These are phyloP conservation scores for Talaromyces sp. DNA, from an alignment of 2,329 filamentous ascomycete genomes.

Conservation along the genomic window DNA sequence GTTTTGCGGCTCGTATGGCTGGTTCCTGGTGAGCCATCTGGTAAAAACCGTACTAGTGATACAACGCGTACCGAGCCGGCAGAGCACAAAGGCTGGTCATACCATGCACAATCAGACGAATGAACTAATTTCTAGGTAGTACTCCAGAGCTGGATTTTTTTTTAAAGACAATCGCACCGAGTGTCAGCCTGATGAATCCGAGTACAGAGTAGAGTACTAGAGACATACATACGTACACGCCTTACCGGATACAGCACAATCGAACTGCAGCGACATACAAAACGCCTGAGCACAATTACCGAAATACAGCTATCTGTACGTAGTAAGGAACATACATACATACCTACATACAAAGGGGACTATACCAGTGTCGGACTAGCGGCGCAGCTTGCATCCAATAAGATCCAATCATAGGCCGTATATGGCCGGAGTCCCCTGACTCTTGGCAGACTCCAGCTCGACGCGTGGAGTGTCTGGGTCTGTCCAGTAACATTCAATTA, in stretches of 20 bases:
- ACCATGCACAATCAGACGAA: background rate
- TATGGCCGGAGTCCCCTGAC: background rate
- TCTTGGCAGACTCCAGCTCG: slow-evolving; percentile 11
- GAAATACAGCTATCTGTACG: background rate
- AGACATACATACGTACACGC: background rate
- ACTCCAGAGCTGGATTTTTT: too few species aligned
- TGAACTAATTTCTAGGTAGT: too few species aligned
- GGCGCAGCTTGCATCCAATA: background rate
- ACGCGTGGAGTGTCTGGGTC: slow-evolving; percentile 6
- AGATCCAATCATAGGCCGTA: background rate
- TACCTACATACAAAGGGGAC: background rate
- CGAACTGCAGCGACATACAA: background rate
- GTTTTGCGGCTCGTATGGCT: slow-evolving; percentile 16
- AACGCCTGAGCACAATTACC: slow-evolving; percentile 2
- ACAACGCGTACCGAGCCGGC: slow-evolving; percentile 4
- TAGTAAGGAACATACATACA: background rate
- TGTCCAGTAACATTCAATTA: background rate
- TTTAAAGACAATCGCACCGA: too few species aligned
- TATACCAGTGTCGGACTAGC: background rate
- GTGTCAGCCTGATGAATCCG: background rate
- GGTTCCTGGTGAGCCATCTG: slow-evolving; percentile 10
- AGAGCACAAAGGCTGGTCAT: slow-evolving; percentile 1
- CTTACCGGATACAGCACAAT: background rate
- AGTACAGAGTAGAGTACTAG: background rate
- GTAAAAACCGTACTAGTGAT: background rate